phyloP scores from a whole-genome alignment of 1,139 yeast species.

The Yamadazyma membranifaciens region DNA sequence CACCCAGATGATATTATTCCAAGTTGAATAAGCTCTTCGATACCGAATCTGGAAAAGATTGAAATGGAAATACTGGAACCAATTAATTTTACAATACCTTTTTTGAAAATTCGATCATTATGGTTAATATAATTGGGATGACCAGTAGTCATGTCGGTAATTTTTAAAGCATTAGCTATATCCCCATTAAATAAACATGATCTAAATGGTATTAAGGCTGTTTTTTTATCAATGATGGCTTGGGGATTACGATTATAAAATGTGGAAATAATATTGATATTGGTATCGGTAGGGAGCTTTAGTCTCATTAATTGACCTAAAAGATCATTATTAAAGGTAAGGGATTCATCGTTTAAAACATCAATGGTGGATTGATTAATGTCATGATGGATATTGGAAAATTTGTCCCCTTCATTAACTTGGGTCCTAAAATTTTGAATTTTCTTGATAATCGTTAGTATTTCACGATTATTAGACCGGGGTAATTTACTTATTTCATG shows the following conservation, averaged over 20 bases:
- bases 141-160: slow-evolving; percentile 64
- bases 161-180: slow-evolving; percentile 52
- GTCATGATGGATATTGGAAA: slow-evolving; percentile 5
- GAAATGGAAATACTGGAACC: slow-evolving; percentile 36
- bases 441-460: slow-evolving; percentile 22
- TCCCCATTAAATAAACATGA: slow-evolving; percentile 59
- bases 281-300: slow-evolving; percentile 31
- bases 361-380: slow-evolving; percentile 19
- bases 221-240: slow-evolving; percentile 27
- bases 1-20: slow-evolving; percentile 34
- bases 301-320: slow-evolving; percentile 29
- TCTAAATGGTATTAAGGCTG: slow-evolving; percentile 64
- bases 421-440: slow-evolving; percentile 21
- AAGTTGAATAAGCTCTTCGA: slow-evolving; percentile 33
- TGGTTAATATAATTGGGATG: slow-evolving; percentile 45
- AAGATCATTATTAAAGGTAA: slow-evolving; percentile 16
- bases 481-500: not conserved
- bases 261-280: slow-evolving; percentile 28
- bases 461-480: slow-evolving; percentile 3
- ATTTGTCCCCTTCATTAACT: slow-evolving; percentile 12
- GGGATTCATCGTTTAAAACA: slow-evolving; percentile 22
- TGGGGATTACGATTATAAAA: slow-evolving; percentile 38
- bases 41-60: slow-evolving; percentile 37
- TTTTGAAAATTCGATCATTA: slow-evolving; percentile 28
- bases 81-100: slow-evolving; percentile 29